Evolutionary conservation across 495 filamentous ascomycete species (phyloP), one percentile per base, ranked within the genome.

Genomic region (Aspergillus taichungensis): DNA sequence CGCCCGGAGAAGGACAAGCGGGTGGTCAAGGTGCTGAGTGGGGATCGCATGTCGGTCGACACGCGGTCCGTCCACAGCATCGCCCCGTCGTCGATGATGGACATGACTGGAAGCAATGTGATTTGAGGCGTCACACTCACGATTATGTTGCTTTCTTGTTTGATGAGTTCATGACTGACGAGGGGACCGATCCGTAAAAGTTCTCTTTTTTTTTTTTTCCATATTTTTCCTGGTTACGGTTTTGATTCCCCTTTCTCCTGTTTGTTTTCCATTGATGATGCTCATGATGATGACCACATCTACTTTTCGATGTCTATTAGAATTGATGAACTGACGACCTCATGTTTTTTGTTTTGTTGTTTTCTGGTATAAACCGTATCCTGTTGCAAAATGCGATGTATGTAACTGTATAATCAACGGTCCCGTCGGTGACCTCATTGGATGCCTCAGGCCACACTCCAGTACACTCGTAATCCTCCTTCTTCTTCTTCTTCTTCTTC

Each of bases 101-200:
- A 76, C 44, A 72, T 72, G 70, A 24, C 18, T 24, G 18, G 18
- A 24, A 70, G 68, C 42, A 71, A 71, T 50, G 59, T 68, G 66
- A 68, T 74, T 32, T 74, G 66, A 73, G 60, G 63, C 62, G 63
- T 69, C 64, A 69, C 61, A 60, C 62, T 67, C 53, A 7, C 34
- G 48, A n/a, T 62, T 53, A 34, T 37, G 46, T 27, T 31, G 12
- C 11, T 24, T 39, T 37, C 18, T 46, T 34, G 42, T 34, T 43
- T 46, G 18, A 24, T 24, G 18, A 24, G 18, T 24, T 24, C 18
- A 24, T 24, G 18, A 24, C 4, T 24, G 18, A 24, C 18, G 18
- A 24, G 18, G 18, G 18, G 18, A 24, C 18, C 18, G 18, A 24
- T 24, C 18, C 18, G 18, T 24, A 24, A 24, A 24, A 24, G 18